Evolutionary conservation across 148 eudicot genomes (phyloP).

Genomic region (Camellia sinensis): DNA sequence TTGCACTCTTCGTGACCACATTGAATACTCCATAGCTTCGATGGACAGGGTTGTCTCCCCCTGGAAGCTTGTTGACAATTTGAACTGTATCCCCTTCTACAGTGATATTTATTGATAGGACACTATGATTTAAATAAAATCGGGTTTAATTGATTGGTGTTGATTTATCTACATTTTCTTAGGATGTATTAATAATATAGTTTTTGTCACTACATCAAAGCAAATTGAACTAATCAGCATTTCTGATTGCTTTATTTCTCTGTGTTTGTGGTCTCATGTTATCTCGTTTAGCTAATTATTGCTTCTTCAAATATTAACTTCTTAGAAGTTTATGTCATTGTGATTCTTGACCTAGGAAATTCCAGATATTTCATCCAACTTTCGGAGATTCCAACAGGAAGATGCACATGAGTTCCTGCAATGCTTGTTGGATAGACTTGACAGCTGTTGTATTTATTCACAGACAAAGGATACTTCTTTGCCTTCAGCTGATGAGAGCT

Average conservation of each 20-base stretch:
- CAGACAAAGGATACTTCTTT: conserved; percentile 12
- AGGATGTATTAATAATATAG: background rate
- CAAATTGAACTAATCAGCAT: background rate
- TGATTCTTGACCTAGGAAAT: conserved; percentile 47
- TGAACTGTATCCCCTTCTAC: conserved; percentile 64
- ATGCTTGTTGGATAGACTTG: conserved; percentile 77
- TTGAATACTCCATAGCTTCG: conserved; percentile 37
- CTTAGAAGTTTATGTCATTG: conserved; percentile 15
- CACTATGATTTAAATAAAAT: too few species aligned
- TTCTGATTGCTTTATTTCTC: background rate
- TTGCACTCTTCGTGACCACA: conserved; percentile 54
- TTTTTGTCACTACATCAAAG: background rate
- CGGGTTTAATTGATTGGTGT: background rate
- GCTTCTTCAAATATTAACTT: background rate
- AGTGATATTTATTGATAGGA: background rate
- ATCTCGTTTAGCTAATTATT: background rate
- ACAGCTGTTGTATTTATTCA: conserved; percentile 43
- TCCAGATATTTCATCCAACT: conserved; percentile 64
- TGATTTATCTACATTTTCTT: background rate
- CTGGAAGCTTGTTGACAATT: conserved; percentile 50
- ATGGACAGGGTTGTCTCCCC: conserved; percentile 43
- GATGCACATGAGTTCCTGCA: conserved; percentile 95
- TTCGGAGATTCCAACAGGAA: conserved; percentile 76
- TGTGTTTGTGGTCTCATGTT: background rate
- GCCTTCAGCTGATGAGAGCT: conserved; percentile 22